These are phyloP conservation scores for Collybia nuda DNA, from an alignment of 768 basidiomycete genomes.

Conservation along the genomic window DNA sequence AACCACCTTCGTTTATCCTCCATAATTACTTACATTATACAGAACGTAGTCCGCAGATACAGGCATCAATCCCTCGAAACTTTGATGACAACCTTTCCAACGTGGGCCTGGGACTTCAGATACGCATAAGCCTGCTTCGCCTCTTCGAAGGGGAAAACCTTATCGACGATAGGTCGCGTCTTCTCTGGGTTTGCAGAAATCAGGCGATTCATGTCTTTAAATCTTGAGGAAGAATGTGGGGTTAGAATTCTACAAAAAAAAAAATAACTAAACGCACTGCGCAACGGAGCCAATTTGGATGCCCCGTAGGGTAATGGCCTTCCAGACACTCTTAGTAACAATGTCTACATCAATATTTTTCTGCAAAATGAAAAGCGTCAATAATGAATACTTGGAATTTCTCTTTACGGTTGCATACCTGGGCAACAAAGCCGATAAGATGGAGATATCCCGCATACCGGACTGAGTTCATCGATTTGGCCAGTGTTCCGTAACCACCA, in stretches of 20 bases:
- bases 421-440: conserved; percentile 51
- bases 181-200: conserved; percentile 38
- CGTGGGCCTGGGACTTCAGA: conserved; percentile 53
- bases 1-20: too few relatives aligned
- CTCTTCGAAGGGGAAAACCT: conserved; percentile 59
- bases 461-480: conserved; percentile 38
- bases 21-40: too few relatives aligned
- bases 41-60: background rate
- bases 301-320: conserved; percentile 46
- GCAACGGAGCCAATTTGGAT: conserved; percentile 57
- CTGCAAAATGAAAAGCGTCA: conserved; percentile 6
- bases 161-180: conserved; percentile 53
- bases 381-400: too few relatives aligned
- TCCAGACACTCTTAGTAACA: conserved; percentile 27
- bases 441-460: conserved; percentile 43
- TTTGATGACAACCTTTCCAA: conserved; percentile 62
- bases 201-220: conserved; percentile 53
- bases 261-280: conserved; percentile 36
- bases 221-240: conserved; percentile 26
- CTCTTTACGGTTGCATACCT: conserved; percentile 22
- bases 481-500: conserved; percentile 52
- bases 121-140: conserved; percentile 50
- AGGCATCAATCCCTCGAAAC: conserved; percentile 21
- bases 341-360: conserved; percentile 27
- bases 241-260: background rate